Evolutionary conservation across 257 asterid genomes (phyloP), one percentile per base, ranked within the genome.

Genomic region (Solanum clarkiae): DNA sequence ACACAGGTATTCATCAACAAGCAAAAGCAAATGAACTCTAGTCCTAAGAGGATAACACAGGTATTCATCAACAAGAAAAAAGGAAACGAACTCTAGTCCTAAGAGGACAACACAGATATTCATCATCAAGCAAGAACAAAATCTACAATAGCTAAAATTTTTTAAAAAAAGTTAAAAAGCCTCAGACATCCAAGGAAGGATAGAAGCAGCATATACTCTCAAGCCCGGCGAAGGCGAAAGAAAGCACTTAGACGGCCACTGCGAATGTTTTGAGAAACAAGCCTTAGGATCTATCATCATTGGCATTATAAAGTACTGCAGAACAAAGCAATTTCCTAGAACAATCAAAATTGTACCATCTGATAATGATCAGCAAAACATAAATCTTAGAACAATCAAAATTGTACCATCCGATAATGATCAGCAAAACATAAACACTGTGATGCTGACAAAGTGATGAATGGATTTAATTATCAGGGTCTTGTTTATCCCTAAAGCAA

Each of bases 141-240:
- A 26, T 26, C 44, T 12, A 13, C 0, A 44, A 12, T 14, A 65
- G 44, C 10, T 65, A 65, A 26, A 13, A 10, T 14, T 7, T 59
- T 8, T 11, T 24, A 36, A 62, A 62, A 36, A 24, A 5, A 11
- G 8, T 12, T 24, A 5, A 40, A 18, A 65, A 10, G 89, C 66
- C 90, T 93, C 95, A 93, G 97, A 90, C 95, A 92, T 93, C 97
- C 97, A 91, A 93, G 95, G 97, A 93, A 93, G 93, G 97, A 92
- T 36, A 90, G 18, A 75, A 88, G 85, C 95, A 92, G 93, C 97
- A 91, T 12, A 57, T 49, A 80, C 95, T 93, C 95, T 93, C 97
- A 87, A 92, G 95, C 97, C 94, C 57, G 93, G 94, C 94, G 90
- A 88, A 91, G 94, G 94, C 94, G 93, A 92, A 90, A 92, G 93